Percentiles rank a stretch among this genome's conserved stretches.
Evolutionary conservation across 2,329 filamentous ascomycete genomes (phyloP).

Genomic region (Alternaria sp.): DNA sequence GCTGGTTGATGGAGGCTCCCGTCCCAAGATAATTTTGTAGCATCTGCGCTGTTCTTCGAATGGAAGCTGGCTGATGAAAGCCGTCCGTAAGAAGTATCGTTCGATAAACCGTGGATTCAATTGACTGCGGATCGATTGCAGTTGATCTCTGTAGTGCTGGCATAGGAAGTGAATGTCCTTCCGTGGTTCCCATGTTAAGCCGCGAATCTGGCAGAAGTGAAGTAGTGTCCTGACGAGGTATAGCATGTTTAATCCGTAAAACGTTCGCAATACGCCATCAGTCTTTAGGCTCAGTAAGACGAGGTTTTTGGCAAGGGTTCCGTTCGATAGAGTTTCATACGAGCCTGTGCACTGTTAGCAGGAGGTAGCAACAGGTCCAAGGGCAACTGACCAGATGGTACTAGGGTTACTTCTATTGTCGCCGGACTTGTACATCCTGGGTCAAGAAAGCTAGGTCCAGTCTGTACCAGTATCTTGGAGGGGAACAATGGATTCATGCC

Average conservation of each 20-base stretch:
- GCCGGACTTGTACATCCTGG: conserved; percentile 35
- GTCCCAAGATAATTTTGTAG: conserved; percentile 37
- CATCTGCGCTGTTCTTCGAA: conserved; percentile 38
- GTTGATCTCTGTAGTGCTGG: conserved; percentile 35
- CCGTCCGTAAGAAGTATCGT: conserved; percentile 41
- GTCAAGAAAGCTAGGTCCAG: conserved; percentile 45
- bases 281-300: conserved; percentile 38
- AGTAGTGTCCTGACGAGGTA: conserved; percentile 42
- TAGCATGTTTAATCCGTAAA: conserved; percentile 43
- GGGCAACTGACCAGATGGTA: conserved; percentile 40
- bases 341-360: conserved; percentile 33
- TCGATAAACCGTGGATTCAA: conserved; percentile 36
- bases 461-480: conserved; percentile 42
- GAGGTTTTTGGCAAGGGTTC: conserved; percentile 35
- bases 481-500: conserved; percentile 45
- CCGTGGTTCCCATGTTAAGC: conserved; percentile 42
- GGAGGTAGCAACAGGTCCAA: no score
- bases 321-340: conserved; percentile 39
- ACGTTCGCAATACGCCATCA: conserved; percentile 35
- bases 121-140: conserved; percentile 34
- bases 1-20: conserved; percentile 37
- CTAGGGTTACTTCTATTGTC: conserved; percentile 43
- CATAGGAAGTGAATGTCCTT: conserved; percentile 45
- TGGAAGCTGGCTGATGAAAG: conserved; percentile 35
- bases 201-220: conserved; percentile 35